Conservation (phyloP, 768 basidiomycete genomes). For the Hydnomerulius pinastri region DNA sequence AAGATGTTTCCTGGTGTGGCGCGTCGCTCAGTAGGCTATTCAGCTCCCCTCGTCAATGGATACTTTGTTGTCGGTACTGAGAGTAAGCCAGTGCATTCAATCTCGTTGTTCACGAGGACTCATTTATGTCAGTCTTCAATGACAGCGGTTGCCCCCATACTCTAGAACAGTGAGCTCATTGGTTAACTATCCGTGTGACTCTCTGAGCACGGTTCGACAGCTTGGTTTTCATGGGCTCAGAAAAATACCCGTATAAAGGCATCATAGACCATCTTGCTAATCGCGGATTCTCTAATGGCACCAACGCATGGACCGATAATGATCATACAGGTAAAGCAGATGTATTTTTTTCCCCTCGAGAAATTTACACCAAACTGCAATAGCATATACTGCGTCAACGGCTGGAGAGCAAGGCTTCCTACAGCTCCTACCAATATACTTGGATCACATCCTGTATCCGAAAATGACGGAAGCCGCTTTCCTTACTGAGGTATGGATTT, state of each 20-base stretch:
- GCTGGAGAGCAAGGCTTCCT: slow-evolving; percentile 93
- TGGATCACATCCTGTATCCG: slow-evolving; percentile 97
- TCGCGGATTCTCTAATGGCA: slow-evolving; percentile 87
- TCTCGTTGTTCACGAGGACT: neutral
- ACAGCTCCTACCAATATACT: slow-evolving; percentile 82
- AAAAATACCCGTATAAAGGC: slow-evolving; percentile 95
- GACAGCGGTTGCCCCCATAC: slow-evolving; percentile 97
- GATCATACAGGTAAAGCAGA: slow-evolving; percentile 63
- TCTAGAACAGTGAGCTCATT: slow-evolving; percentile 77
- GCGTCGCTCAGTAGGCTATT: slow-evolving; percentile 17
- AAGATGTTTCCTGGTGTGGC: too few relatives aligned
- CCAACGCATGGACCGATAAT: slow-evolving; percentile 97
- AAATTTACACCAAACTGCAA: neutral
- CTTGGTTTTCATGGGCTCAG: slow-evolving; percentile 92
- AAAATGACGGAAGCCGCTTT: slow-evolving; percentile 88
- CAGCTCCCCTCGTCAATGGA: slow-evolving; percentile 87
- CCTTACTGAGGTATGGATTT: slow-evolving; percentile 54
- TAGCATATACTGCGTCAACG: slow-evolving; percentile 91
- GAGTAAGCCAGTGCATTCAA: slow-evolving; percentile 49
- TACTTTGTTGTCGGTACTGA: slow-evolving; percentile 91
- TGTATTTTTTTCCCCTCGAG: neutral
- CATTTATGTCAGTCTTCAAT: slow-evolving; percentile 70
- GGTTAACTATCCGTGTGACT: neutral
- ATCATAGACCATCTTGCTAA: slow-evolving; percentile 95
- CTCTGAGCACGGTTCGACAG: slow-evolving; percentile 37